phyloP scores from a whole-genome alignment of 1,284 basidiomycete species.

The Malassezia obtusa region DNA sequence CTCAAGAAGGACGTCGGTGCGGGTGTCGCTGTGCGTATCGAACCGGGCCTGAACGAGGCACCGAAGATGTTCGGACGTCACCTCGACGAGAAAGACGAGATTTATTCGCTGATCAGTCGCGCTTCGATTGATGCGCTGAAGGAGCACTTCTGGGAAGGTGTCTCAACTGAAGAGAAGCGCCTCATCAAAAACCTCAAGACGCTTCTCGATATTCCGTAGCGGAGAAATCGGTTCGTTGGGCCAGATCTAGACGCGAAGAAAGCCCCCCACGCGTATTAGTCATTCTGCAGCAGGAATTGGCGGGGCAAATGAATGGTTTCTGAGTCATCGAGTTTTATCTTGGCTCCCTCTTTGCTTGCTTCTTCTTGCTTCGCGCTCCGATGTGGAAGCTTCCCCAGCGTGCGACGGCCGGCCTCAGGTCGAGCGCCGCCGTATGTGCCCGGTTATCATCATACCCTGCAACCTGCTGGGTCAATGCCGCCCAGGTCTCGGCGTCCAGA shows the following conservation, averaged over 20 bases:
- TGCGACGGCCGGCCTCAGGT: too few species aligned
- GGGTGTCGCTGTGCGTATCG: constrained; percentile 96
- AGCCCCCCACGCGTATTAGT: constrained; percentile 3
- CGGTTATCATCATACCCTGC: too few species aligned
- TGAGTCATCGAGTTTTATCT: too few species aligned
- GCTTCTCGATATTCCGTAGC: constrained; percentile 55
- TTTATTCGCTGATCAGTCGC: constrained; percentile 80
- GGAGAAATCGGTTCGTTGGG: neutral
- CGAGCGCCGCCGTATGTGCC: too few species aligned
- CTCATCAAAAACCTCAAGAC: constrained; percentile 85
- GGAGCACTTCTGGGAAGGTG: constrained; percentile 78
- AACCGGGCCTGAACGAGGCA: constrained; percentile 89
- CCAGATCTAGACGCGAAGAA: too few species aligned
- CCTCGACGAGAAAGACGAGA: constrained; percentile 91
- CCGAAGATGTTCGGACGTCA: constrained; percentile 66
- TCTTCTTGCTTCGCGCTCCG: too few species aligned
- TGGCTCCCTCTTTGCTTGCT: too few species aligned
- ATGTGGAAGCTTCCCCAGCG: neutral
- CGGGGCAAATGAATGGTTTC: too few species aligned
- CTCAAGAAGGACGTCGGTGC: constrained; percentile 87
- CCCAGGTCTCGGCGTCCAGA: too few species aligned
- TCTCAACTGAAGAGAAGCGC: constrained; percentile 83
- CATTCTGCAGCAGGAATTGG: constrained; percentile 1
- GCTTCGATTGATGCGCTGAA: constrained; percentile 91
- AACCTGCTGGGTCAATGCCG: too few species aligned